Base-by-base conservation (phyloP, 768 basidiomycete species). In the Strobilomyces confusus region DNA sequence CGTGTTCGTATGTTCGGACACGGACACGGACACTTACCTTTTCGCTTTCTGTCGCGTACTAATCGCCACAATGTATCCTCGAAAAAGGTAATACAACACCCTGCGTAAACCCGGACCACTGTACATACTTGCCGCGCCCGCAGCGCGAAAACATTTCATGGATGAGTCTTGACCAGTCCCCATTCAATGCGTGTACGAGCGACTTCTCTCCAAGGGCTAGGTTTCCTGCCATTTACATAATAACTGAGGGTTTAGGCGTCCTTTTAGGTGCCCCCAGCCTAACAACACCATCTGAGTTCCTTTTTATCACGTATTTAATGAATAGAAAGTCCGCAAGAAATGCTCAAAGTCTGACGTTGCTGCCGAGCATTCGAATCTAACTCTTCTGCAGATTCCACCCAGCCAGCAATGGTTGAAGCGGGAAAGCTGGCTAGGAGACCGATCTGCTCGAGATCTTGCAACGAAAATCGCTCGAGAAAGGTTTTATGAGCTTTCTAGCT, bases 181-280 rank as follows among this genome's bases (percentile, higher is more conserved):
- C 37, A 0, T 20, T 9, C n/a, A 44, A 22, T 5, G 25, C 49
- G 13, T 26, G 15, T 30, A 15, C 1, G 26, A 41, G 23, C n/a
- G 38, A 30, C 20, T n/a, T n/a, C 29, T 57, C 53, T 1, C 29
- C 2, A 23, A 1, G n/a, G 7, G 5, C 3, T 0, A 55, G 22
- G 6, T 49, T 55, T 17, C 4, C 5, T 15, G 42, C 5, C 4
- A 46, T 8, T n/a, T n/a, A n/a, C n/a, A n/a, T 0, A 56, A 1
- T 19, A 1, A n/a, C 4, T 47, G 11, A 7, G 26, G 20, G 4
- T 23, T 25, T 5, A 48, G 22, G 2, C 4, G 8, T 30, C 51
- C 45, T 23, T 38, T 56, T 9, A 56, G 26, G 32, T 48, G 13
- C 6, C 30, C 32, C 56, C 54, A 57, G 32, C 23, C 56, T 56